Base-by-base conservation (phyloP, 2,329 filamentous ascomycete genomes). In the Elsinoe australis region DNA sequence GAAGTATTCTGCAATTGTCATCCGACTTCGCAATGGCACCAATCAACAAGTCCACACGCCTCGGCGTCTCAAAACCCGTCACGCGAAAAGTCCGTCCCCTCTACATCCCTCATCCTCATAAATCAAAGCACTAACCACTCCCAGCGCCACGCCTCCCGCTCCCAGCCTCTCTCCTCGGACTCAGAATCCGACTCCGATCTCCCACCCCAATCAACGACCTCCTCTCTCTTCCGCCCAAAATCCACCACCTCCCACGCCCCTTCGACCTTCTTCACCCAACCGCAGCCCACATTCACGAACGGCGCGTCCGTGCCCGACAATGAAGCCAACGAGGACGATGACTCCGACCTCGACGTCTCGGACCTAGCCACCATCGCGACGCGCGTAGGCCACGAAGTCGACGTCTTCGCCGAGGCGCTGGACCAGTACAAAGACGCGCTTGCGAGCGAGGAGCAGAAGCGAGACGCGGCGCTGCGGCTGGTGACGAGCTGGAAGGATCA, bases 381-480 rank as follows among this genome's bases (percentile, higher is more conserved):
- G 55, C 75, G 78, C 34, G 80, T 86, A 24, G 84, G 85, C 44
- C 79, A 82, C 53, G 87, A 95, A 65, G 86, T 94, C 51, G 87
- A 95, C 67, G 76, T 80, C 35, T 95, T 95, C 61, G 88, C 89
- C 29, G 83, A 85, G 61, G 78, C 79, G 45, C 75, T 95, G 17
- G 89, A 95, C 67, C 76, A 80, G 48, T 90, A 88, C 64, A 75
- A 70, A 56, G 73, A 64, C 57, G 71, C 58, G 59, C 70, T 55
- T 66, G 72, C 54, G 61, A 70, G 52, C 53, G 67, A 54, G 41
- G 73, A 76, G 52, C 59, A 65, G 61, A 78, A 79, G 60, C 74
- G 77, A 38, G 76, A 81, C 52, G 76, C 86, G n/a, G 61, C 60
- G 28, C 74, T 86, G 57, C 75, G 79, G 44, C 72, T 94, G 3